Percentiles rank a stretch among this genome's conserved stretches.
phyloP scores from a whole-genome alignment of 164 flowering plant species.

The Nymphaea colorata region DNA sequence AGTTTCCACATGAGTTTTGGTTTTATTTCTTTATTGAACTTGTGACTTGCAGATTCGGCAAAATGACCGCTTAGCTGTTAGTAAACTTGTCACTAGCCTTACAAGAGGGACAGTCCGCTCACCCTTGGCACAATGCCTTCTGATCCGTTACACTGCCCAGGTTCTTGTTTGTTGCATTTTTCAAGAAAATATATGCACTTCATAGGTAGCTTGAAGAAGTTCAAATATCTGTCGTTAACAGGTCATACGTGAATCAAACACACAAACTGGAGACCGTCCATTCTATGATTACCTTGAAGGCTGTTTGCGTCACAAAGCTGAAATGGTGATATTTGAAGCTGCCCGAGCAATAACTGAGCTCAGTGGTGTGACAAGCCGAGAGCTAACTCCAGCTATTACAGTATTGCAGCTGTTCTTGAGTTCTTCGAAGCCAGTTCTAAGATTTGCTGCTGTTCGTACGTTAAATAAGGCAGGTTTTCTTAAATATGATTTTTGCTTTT shows the following conservation, averaged over 20 bases:
- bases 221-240: conserved; percentile 11
- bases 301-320: conserved; percentile 96
- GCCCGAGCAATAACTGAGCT: conserved; percentile 94
- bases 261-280: conserved; percentile 84
- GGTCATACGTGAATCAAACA: conserved; percentile 80
- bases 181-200: neutral
- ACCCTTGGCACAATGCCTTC: conserved; percentile 92
- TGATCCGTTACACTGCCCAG: conserved; percentile 93
- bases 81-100: conserved; percentile 89
- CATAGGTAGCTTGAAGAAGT: no score
- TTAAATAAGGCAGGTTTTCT: conserved; percentile 59
- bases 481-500: neutral
- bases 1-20: no score
- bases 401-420: conserved; percentile 90
- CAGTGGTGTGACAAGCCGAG: conserved; percentile 71
- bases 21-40: no score
- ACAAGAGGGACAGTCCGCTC: conserved; percentile 92
- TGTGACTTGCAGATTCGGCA: conserved; percentile 72
- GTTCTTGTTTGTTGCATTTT: conserved; percentile 18
- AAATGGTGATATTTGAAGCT: conserved; percentile 98
- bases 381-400: conserved; percentile 93
- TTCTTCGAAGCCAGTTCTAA: conserved; percentile 89
- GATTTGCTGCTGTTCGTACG: conserved; percentile 98
- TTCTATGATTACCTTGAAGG: conserved; percentile 90
- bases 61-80: conserved; percentile 91